Percentiles rank a stretch among this genome's conserved stretches.
Conservation (phyloP, 257 asterid species). For the Lavandula angustifolia region DNA sequence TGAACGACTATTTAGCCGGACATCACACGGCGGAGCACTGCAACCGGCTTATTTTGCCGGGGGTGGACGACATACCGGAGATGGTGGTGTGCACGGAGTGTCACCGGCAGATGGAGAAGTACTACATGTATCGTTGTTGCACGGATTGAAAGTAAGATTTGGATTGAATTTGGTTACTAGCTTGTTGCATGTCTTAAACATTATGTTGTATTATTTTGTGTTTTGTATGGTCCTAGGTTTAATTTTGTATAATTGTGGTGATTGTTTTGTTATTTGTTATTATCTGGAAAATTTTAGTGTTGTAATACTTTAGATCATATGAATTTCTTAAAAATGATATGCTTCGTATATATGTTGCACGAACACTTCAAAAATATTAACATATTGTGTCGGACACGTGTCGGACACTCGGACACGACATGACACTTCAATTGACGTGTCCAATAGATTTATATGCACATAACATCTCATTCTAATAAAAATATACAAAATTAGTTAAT, state of each 20-base stretch:
- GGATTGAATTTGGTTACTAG: neutral
- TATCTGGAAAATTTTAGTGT: neutral
- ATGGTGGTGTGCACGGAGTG: slow-evolving; percentile 79
- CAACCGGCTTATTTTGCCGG: slow-evolving; percentile 68
- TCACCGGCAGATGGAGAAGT: slow-evolving; percentile 73
- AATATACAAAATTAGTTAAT: too few relatives aligned
- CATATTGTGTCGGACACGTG: too few relatives aligned
- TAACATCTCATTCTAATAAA: too few relatives aligned
- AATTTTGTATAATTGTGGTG: neutral
- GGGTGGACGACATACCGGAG: slow-evolving; percentile 69
- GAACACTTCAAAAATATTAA: too few relatives aligned
- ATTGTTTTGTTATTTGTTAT: slow-evolving; percentile 2
- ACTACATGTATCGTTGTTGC: slow-evolving; percentile 81
- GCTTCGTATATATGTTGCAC: too few relatives aligned
- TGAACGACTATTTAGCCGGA: slow-evolving; percentile 44
- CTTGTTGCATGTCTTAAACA: neutral
- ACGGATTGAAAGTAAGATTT: slow-evolving; percentile 41
- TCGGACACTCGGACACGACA: too few relatives aligned
- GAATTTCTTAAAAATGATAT: too few relatives aligned
- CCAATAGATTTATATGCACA: too few relatives aligned
- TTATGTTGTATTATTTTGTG: neutral
- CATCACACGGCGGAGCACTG: slow-evolving; percentile 66
- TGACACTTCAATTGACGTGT: too few relatives aligned
- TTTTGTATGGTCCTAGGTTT: neutral
- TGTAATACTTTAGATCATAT: too few relatives aligned